phyloP scores from a whole-genome alignment of 1,284 basidiomycete species.

The Austroboletus niveus region DNA sequence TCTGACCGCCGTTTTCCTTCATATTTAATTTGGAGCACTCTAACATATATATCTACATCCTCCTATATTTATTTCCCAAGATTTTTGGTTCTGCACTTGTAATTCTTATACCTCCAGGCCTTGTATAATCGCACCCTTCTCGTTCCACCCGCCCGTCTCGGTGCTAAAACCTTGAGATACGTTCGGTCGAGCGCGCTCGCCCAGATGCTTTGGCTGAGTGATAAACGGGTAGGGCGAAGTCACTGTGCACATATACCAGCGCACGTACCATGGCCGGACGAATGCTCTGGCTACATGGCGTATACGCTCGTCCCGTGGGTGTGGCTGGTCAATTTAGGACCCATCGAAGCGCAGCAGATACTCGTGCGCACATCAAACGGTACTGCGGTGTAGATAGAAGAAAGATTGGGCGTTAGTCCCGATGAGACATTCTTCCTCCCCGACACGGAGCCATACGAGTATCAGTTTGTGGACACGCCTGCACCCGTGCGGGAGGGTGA shows the following conservation, averaged over 20 bases:
- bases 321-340: slow-evolving; percentile 58
- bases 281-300: slow-evolving; percentile 58
- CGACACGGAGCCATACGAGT: slow-evolving; percentile 61
- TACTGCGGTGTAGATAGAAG: slow-evolving; percentile 47
- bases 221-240: slow-evolving; percentile 46
- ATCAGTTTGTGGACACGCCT: slow-evolving; percentile 58
- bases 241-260: slow-evolving; percentile 46
- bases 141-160: slow-evolving; percentile 68
- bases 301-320: slow-evolving; percentile 67
- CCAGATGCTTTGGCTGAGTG: slow-evolving; percentile 45
- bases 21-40: no score
- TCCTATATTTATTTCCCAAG: no score
- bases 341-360: slow-evolving; percentile 32
- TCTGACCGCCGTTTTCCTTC: no score
- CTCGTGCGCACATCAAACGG: slow-evolving; percentile 49
- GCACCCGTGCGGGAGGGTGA: slow-evolving; percentile 22
- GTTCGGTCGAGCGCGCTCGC: slow-evolving; percentile 57
- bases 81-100: no score
- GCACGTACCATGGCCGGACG: slow-evolving; percentile 39
- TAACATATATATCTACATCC: no score
- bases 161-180: slow-evolving; percentile 60
- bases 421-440: slow-evolving; percentile 47
- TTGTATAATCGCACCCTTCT: slow-evolving; percentile 78
- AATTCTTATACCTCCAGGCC: no score
- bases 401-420: slow-evolving; percentile 38